Evolutionary conservation across 139 green algal genomes (phyloP).

Genomic region (Chloropicon primus): DNA sequence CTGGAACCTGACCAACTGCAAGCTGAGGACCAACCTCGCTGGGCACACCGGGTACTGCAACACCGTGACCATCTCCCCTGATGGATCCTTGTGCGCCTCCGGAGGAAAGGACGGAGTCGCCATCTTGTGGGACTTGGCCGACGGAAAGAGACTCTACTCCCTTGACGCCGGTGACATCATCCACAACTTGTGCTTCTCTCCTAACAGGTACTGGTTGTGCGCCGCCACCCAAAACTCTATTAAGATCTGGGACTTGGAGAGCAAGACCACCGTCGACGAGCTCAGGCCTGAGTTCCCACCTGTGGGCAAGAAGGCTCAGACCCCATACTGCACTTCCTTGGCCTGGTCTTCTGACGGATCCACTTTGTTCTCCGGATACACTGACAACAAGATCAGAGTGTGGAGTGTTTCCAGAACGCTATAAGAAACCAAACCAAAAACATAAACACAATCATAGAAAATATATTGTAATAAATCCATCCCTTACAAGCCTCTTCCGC

Average conservation of each 20-base stretch:
- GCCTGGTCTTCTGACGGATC: slow-evolving; percentile 90
- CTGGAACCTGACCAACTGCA: slow-evolving; percentile 97
- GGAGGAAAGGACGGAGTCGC: slow-evolving; percentile 86
- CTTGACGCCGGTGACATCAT: slow-evolving; percentile 97
- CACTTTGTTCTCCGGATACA: slow-evolving; percentile 87
- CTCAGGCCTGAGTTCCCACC: slow-evolving; percentile 28
- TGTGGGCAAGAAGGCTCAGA: slow-evolving; percentile 49
- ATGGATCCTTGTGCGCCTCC: slow-evolving; percentile 97
- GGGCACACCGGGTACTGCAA: slow-evolving; percentile 84
- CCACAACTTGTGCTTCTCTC: slow-evolving; percentile 91
- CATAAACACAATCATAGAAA: background rate
- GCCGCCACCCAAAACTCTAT: slow-evolving; percentile 74
- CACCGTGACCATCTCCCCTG: slow-evolving; percentile 91
- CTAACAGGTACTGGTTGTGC: slow-evolving; percentile 99
- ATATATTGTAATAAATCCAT: background rate
- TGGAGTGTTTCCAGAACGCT: slow-evolving; percentile 43
- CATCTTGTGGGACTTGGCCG: slow-evolving; percentile 98
- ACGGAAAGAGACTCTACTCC: slow-evolving; percentile 98
- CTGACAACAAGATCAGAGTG: slow-evolving; percentile 63
- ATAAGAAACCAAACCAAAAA: background rate
- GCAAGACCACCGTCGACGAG: slow-evolving; percentile 12
- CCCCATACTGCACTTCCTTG: slow-evolving; percentile 87
- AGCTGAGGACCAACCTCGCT: slow-evolving; percentile 90
- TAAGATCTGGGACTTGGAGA: background rate
- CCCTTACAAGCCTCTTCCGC: too few species aligned